Evolutionary conservation across 768 basidiomycete species (phyloP), one percentile per base, ranked within the genome.

Genomic region (Suillus sp.): DNA sequence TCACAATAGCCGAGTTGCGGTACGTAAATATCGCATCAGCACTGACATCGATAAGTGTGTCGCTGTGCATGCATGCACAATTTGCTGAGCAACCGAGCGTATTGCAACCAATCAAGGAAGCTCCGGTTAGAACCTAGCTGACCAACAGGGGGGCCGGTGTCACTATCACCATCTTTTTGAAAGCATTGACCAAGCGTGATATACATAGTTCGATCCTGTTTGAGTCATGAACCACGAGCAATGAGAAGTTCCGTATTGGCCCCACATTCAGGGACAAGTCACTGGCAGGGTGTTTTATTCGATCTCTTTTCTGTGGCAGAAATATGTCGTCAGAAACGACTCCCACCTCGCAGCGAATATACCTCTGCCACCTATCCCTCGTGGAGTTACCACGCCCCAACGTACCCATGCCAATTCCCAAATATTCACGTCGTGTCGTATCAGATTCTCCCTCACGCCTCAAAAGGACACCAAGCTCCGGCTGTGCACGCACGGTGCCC

Each of bases 361-460:
- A 25, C 16, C 16, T 50, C 50, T 27, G 27, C 16, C 30, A 30
- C 10, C 30, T 10, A 34, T 32, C 1, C 30, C 20, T 50, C 7
- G 51, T 34, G 51, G 51, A 53, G 30, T n/a, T 32, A 53, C 11
- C 20, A n/a, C 32, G 51, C 32, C n/a, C 51, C 30, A 53, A n/a
- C 50, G 14, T 30, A 20, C 11, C 25, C 50, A 51, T 30, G 20
- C n/a, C n/a, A n/a, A 53, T 53, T 13, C 51, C 18, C 30, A 30
- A 51, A 20, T 4, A 4, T 51, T 53, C 32, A 53, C 20, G 51
- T 32, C 30, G 11, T 11, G 27, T 10, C 25, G 7, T 9, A 30
- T 51, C 30, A 32, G 51, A 53, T 53, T 32, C 51, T 53, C 51
- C 30, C 51, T 20, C 51, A 7, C 51, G n/a, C 51, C 20, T 13